Evolutionary conservation across 1,139 yeast genomes (phyloP).

Genomic region (Protomyces gravidus): DNA sequence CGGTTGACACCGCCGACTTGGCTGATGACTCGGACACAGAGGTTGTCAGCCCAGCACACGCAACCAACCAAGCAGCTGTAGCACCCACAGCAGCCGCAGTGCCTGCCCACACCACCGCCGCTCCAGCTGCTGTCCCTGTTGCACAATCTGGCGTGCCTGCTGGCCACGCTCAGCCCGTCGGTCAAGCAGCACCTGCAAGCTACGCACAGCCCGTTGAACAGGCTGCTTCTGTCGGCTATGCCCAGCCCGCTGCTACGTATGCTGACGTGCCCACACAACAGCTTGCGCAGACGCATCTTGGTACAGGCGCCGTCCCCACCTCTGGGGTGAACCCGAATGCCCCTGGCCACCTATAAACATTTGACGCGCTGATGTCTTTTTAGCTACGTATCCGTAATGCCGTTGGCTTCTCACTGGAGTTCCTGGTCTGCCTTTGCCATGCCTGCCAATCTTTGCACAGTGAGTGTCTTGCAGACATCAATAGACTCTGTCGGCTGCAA

Average conservation of each 20-base stretch:
- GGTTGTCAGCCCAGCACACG: conserved; percentile 1
- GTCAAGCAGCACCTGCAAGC: too few species aligned
- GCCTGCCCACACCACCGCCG: too few species aligned
- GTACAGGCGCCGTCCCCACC: too few species aligned
- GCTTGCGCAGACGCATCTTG: background rate
- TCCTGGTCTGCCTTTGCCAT: background rate
- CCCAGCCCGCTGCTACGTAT: background rate
- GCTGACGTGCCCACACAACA: background rate
- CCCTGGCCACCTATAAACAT: too few species aligned
- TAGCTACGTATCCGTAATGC: too few species aligned
- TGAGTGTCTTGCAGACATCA: conserved; percentile 44
- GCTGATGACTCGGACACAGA: conserved; percentile 21
- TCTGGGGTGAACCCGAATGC: too few species aligned
- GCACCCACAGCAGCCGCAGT: background rate
- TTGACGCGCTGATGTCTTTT: too few species aligned
- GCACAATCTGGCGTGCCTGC: too few species aligned
- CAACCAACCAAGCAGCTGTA: background rate
- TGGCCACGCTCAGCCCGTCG: too few species aligned
- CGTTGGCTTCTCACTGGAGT: too few species aligned
- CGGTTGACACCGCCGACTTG: conserved; percentile 1
- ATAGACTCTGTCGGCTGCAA: conserved; percentile 63
- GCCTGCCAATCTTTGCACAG: background rate
- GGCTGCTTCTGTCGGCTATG: background rate
- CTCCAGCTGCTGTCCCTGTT: too few species aligned
- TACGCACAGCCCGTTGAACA: too few species aligned